These are phyloP conservation scores for Aureobasidium sp. DNA, from an alignment of 2,329 filamentous ascomycete species.

Conservation along the genomic window DNA sequence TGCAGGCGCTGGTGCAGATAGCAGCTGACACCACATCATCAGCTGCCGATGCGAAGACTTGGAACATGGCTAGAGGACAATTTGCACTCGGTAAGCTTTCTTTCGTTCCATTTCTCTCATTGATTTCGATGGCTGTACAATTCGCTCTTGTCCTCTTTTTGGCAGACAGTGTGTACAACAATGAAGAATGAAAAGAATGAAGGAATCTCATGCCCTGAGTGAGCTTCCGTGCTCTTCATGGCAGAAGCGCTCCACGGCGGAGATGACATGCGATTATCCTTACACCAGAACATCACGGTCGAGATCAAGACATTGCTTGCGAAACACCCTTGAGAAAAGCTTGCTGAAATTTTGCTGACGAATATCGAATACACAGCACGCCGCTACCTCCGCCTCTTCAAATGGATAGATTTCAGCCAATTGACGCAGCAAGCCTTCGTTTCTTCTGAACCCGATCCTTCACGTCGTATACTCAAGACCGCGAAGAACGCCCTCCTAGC, in stretches of 20 bases:
- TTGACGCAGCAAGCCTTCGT: background rate
- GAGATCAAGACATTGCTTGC: too few species aligned
- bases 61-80: conserved; percentile 30
- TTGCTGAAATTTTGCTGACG: background rate
- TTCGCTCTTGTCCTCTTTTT: too few species aligned
- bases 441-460: conserved; percentile 20
- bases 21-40: conserved; percentile 28
- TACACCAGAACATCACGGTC: too few species aligned
- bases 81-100: conserved; percentile 32
- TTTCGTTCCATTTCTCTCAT: too few species aligned
- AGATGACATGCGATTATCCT: too few species aligned
- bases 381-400: conserved; percentile 59
- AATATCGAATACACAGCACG: conserved; percentile 32
- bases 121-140: too few species aligned
- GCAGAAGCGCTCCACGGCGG: too few species aligned
- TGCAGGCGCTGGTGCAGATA: conserved; percentile 37
- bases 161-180: too few species aligned
- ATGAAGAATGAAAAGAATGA: too few species aligned
- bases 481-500: conserved; percentile 52
- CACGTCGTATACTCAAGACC: conserved; percentile 42
- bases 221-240: too few species aligned
- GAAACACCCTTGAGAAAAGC: too few species aligned
- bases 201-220: too few species aligned
- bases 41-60: conserved; percentile 25
- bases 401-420: conserved; percentile 30